Percentiles rank a stretch among this genome's conserved stretches.
These are phyloP conservation scores for Pestalotiopsis sp. DNA, from an alignment of 2,329 filamentous ascomycete genomes.

Conservation along the genomic window DNA sequence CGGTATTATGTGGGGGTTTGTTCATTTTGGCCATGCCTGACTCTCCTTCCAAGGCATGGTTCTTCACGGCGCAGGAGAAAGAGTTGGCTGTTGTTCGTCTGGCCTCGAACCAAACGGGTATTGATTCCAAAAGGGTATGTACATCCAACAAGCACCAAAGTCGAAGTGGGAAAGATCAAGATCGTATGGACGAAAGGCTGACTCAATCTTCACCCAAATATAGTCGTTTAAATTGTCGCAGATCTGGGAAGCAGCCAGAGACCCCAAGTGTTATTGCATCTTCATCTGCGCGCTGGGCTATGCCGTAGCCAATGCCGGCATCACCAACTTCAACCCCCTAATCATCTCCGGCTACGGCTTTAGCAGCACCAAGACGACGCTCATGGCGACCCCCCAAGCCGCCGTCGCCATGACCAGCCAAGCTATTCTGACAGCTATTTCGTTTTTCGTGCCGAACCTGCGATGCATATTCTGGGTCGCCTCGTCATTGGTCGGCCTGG, in stretches of 20 bases:
- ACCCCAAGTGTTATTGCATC: not conserved
- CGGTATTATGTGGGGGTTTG: conserved; percentile 23
- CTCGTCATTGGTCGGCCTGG: not conserved
- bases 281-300: not conserved
- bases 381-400: not conserved
- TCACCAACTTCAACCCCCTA: not conserved
- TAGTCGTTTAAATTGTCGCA: not conserved
- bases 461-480: not conserved
- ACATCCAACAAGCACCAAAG: not conserved
- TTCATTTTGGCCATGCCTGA: conserved; percentile 31
- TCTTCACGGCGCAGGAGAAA: conserved; percentile 22
- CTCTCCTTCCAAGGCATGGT: conserved; percentile 27
- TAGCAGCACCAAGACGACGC: not conserved
- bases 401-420: not conserved
- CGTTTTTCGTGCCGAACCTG: not conserved
- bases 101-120: conserved; percentile 14
- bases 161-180: not conserved
- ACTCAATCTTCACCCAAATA: not conserved
- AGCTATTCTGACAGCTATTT: not conserved
- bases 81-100: conserved; percentile 29
- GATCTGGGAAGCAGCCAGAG: not conserved
- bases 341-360: not conserved
- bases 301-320: not conserved
- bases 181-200: not conserved
- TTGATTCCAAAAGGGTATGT: not conserved